Percentiles rank a stretch among this genome's conserved stretches.
phyloP scores from a whole-genome alignment of 1,284 basidiomycete species.

The Melampsora larici-populina region DNA sequence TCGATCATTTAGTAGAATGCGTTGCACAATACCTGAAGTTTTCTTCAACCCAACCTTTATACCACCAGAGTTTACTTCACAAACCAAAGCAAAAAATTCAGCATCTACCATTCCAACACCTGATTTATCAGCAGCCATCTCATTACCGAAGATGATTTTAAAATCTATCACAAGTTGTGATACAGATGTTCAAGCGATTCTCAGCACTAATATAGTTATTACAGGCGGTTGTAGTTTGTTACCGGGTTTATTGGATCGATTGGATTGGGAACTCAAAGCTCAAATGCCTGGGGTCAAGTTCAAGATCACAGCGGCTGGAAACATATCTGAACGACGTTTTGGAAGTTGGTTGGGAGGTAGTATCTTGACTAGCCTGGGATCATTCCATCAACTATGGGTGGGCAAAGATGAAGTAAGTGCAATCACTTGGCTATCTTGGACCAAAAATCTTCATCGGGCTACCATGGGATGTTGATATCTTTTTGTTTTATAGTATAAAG shows the following conservation, averaged over 20 bases:
- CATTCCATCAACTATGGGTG: slow-evolving; percentile 95
- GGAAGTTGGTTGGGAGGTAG: slow-evolving; percentile 90
- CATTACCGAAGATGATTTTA: slow-evolving; percentile 71
- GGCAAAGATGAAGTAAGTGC: slow-evolving; percentile 67
- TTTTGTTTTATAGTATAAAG: slow-evolving; percentile 34
- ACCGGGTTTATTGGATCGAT: slow-evolving; percentile 77
- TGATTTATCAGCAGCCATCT: slow-evolving; percentile 63
- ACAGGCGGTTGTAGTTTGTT: slow-evolving; percentile 87
- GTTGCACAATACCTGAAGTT: slow-evolving; percentile 80
- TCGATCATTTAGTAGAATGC: slow-evolving; percentile 75
- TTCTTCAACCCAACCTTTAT: slow-evolving; percentile 64
- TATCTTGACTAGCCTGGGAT: slow-evolving; percentile 85
- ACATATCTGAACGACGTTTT: slow-evolving; percentile 78
- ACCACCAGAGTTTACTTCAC: slow-evolving; percentile 8
- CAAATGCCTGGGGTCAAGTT: slow-evolving; percentile 66
- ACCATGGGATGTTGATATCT: neutral
- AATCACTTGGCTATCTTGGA: neutral
- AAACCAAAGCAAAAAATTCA: slow-evolving; percentile 15
- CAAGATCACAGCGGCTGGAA: slow-evolving; percentile 86
- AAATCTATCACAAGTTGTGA: slow-evolving; percentile 81
- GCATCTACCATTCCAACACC: slow-evolving; percentile 55
- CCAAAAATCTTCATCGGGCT: neutral
- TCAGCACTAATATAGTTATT: slow-evolving; percentile 88
- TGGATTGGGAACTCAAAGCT: slow-evolving; percentile 72
- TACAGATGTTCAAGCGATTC: slow-evolving; percentile 80